Evolutionary conservation across 2,329 filamentous ascomycete genomes (phyloP), one percentile per base, ranked within the genome.

Genomic region (Ophiostoma fasciatum): DNA sequence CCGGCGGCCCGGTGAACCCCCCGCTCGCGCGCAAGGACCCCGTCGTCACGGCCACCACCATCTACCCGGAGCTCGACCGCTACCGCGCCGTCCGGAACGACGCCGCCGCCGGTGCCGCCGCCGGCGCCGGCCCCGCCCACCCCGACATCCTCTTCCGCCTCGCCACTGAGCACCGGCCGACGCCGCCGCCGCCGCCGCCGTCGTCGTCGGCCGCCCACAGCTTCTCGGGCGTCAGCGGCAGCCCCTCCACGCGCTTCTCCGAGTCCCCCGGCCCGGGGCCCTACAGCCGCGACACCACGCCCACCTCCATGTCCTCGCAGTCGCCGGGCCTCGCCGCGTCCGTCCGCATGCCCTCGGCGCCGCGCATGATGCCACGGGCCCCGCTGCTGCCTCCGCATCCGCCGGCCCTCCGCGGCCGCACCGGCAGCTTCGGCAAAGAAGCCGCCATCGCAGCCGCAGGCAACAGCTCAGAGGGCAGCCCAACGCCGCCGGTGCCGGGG

Each of bases 211-310:
- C 67, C 28, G 65, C 60, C 14, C 70, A 66, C 49, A 73, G 66
- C 43, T 63, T 68, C 42, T 39, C 63, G 28, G 71, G 70, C 53
- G 68, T 75, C 36, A 83, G 79, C 42, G 72, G 64, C 18, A 84
- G 78, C 40, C 78, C 80, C 26, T 85, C 80, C 4, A 84, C 81
- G 2, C 65, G 76, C 42, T 84, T 80, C 48, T 82, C 78, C 2
- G 80, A 74, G 38, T 85, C 81, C 1, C 74, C 74, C 1, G 70
- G 71, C 1, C 73, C 78, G 10, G 72, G 77, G 3, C 60, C 73
- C 5, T 85, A 83, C 54, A 85, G 80, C 50, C 68, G 80, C 43
- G 78, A 81, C 40, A 84, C 80, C 1, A 85, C 81, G 4, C 81
- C 81, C 7, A 84, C 79, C 5, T 85, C 81, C 9, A 75, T 81